phyloP scores from a whole-genome alignment of 768 basidiomycete genomes.

The Boletus reticuloceps region DNA sequence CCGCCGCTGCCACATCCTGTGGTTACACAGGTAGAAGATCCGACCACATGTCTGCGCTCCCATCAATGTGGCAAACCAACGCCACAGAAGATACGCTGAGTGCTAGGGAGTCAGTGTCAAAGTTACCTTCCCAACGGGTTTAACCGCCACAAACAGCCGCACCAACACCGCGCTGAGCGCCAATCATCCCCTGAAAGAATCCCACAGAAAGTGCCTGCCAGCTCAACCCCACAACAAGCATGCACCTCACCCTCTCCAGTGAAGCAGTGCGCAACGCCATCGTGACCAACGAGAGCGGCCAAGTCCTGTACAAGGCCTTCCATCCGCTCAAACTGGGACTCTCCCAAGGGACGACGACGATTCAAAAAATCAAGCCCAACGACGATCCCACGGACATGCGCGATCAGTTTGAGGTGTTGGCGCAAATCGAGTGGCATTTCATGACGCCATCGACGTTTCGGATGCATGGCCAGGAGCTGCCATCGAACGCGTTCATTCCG shows the following conservation, averaged over 20 bases:
- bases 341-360: conserved; percentile 16
- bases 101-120: too few species aligned
- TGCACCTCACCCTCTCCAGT: not conserved
- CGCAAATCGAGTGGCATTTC: not conserved
- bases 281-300: not conserved
- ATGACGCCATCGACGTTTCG: not conserved
- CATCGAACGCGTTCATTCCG: not conserved
- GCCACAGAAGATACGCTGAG: too few species aligned
- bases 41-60: too few species aligned
- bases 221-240: not conserved
- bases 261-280: not conserved
- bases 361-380: conserved; percentile 24
- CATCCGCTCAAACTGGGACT: not conserved
- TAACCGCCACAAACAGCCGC: not conserved
- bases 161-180: not conserved
- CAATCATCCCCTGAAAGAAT: not conserved
- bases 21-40: too few species aligned
- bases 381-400: conserved; percentile 18
- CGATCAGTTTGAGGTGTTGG: conserved; percentile 24
- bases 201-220: not conserved
- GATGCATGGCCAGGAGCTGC: not conserved
- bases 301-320: not conserved
- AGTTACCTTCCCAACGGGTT: too few species aligned
- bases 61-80: too few species aligned
- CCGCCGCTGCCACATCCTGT: too few species aligned